A percentile compares a stretch with the other conserved stretches of the same genome.
Evolutionary conservation across 208 protist species (phyloP).

Genomic region (Trypanosomatidae sp.): DNA sequence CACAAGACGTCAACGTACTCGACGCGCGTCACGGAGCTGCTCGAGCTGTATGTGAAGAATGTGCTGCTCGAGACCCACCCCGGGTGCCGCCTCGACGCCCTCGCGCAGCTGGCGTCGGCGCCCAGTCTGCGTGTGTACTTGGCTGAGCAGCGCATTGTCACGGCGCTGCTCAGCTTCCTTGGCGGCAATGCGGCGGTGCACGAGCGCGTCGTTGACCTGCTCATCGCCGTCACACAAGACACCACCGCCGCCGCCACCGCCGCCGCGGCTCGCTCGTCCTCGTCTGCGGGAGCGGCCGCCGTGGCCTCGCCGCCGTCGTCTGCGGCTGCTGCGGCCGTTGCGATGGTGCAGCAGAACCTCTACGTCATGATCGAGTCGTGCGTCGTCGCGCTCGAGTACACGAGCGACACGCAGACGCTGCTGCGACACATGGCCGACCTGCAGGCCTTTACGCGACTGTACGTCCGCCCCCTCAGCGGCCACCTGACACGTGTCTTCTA

Average conservation of each 20-base stretch:
- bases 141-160: constrained; percentile 57
- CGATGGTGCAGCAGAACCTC: constrained; percentile 54
- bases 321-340: constrained; percentile 25
- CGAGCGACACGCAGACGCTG: constrained; percentile 48
- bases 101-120: constrained; percentile 51
- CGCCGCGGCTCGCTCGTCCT: too few species aligned
- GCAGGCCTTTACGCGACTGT: constrained; percentile 67
- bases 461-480: constrained; percentile 44
- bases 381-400: constrained; percentile 78
- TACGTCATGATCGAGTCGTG: constrained; percentile 69
- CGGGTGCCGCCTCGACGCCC: constrained; percentile 40
- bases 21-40: constrained; percentile 66
- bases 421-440: constrained; percentile 74
- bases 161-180: constrained; percentile 70
- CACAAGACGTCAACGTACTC: constrained; percentile 76
- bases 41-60: constrained; percentile 79
- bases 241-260: constrained; percentile 29
- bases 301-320: too few species aligned
- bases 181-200: constrained; percentile 49
- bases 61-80: constrained; percentile 71
- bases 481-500: constrained; percentile 78
- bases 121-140: constrained; percentile 51
- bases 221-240: constrained; percentile 69
- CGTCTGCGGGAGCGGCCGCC: not conserved
- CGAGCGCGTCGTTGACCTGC: constrained; percentile 70